phyloP scores from a whole-genome alignment of 1,139 yeast genomes.

The Yamadazyma taylorii region DNA sequence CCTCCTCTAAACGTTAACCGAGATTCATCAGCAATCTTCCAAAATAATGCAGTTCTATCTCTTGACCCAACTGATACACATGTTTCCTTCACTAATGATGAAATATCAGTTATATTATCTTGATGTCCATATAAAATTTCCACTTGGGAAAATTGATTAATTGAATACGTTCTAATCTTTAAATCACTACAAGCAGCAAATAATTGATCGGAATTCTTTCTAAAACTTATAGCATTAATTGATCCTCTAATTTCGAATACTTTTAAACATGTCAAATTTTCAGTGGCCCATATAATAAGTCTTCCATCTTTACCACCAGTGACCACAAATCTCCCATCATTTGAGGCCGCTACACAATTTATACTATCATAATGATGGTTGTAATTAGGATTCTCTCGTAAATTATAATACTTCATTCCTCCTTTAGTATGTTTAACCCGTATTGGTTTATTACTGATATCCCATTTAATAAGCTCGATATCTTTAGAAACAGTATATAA shows the following conservation, averaged over 20 bases:
- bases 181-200: slow-evolving; percentile 93
- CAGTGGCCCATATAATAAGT: slow-evolving; percentile 83
- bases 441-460: slow-evolving; percentile 51
- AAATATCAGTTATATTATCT: slow-evolving; percentile 78
- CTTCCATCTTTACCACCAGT: slow-evolving; percentile 88
- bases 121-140: slow-evolving; percentile 95
- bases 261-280: slow-evolving; percentile 69
- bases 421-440: slow-evolving; percentile 68
- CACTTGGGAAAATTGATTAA: slow-evolving; percentile 83
- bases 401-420: slow-evolving; percentile 44
- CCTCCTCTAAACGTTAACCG: slow-evolving; percentile 94
- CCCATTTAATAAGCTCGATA: slow-evolving; percentile 77
- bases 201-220: slow-evolving; percentile 79
- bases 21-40: slow-evolving; percentile 96
- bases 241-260: slow-evolving; percentile 77
- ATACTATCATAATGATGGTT: slow-evolving; percentile 79
- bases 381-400: slow-evolving; percentile 40
- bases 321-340: slow-evolving; percentile 84
- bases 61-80: slow-evolving; percentile 96
- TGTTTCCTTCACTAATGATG: slow-evolving; percentile 80
- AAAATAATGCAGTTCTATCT: slow-evolving; percentile 90
- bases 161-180: slow-evolving; percentile 81
- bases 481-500: slow-evolving; percentile 86
- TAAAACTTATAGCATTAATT: slow-evolving; percentile 71
- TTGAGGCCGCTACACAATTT: slow-evolving; percentile 75